These are phyloP conservation scores for Colletotrichum tropicicola DNA, from an alignment of 2,329 filamentous ascomycete genomes.

Conservation along the genomic window DNA sequence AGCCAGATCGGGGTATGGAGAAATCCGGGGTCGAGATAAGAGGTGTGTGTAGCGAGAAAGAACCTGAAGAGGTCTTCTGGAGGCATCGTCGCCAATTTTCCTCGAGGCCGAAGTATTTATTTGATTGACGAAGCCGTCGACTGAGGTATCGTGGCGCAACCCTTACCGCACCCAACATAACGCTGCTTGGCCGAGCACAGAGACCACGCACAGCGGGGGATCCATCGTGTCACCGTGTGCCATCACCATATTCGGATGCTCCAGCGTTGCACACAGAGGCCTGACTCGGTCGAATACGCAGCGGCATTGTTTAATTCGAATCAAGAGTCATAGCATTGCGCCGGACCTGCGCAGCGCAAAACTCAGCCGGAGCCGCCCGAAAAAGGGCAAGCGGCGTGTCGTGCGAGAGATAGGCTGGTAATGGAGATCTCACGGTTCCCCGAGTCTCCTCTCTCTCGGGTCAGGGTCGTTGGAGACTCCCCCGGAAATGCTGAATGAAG, in stretches of 20 bases:
- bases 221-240: too few relatives aligned
- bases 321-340: not conserved
- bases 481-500: not conserved
- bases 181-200: too few relatives aligned
- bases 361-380: slow-evolving; percentile 7
- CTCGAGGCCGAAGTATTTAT: too few relatives aligned
- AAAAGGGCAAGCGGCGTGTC: not conserved
- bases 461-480: not conserved
- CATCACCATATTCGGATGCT: too few relatives aligned
- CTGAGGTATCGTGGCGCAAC: too few relatives aligned
- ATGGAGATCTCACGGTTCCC: slow-evolving; percentile 24
- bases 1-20: slow-evolving; percentile 1
- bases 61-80: not conserved
- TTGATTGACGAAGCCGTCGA: too few relatives aligned
- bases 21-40: slow-evolving; percentile 3
- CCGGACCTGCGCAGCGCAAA: not conserved
- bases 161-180: too few relatives aligned
- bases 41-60: slow-evolving; percentile 1
- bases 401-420: not conserved
- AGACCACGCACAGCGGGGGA: too few relatives aligned
- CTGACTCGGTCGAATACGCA: too few relatives aligned
- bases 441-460: too few relatives aligned
- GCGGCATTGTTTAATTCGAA: not conserved
- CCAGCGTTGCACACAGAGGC: too few relatives aligned
- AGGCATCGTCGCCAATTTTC: not conserved